These are phyloP conservation scores for Pichia terricola DNA, from an alignment of 1,139 yeast species.

Conservation along the genomic window DNA sequence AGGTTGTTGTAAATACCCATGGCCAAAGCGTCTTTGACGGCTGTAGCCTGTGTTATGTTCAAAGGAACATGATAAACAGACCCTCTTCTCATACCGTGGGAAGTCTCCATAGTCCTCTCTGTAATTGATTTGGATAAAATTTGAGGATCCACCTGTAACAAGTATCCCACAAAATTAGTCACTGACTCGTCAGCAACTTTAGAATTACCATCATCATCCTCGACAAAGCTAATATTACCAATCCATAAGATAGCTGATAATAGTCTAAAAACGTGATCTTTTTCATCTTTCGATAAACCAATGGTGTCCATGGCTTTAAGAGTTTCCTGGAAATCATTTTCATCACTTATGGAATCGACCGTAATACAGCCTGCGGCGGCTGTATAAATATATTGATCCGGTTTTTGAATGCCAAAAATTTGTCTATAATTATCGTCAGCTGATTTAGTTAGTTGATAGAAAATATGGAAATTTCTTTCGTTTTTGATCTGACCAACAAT, in stretches of 20 bases:
- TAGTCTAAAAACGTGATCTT: slow-evolving; percentile 80
- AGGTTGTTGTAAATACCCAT: slow-evolving; percentile 88
- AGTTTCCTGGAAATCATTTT: slow-evolving; percentile 70
- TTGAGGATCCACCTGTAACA: slow-evolving; percentile 70
- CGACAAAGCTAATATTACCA: slow-evolving; percentile 81
- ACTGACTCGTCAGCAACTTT: slow-evolving; percentile 75
- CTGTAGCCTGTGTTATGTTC: slow-evolving; percentile 84
- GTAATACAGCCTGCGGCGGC: slow-evolving; percentile 77
- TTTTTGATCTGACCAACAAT: slow-evolving; percentile 87
- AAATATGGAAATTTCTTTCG: slow-evolving; percentile 95
- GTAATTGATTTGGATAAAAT: slow-evolving; percentile 58
- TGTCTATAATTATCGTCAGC: slow-evolving; percentile 83
- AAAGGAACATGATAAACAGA: slow-evolving; percentile 92
- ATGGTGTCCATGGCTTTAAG: slow-evolving; percentile 78
- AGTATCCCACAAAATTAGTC: slow-evolving; percentile 86
- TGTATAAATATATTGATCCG: slow-evolving; percentile 87
- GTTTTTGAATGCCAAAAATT: slow-evolving; percentile 79
- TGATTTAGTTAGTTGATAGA: slow-evolving; percentile 90
- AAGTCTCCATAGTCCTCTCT: slow-evolving; percentile 81
- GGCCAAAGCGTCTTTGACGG: slow-evolving; percentile 92
- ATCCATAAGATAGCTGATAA: slow-evolving; percentile 87
- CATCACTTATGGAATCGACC: slow-evolving; percentile 82
- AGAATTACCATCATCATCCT: slow-evolving; percentile 83
- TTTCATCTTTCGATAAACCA: slow-evolving; percentile 74
- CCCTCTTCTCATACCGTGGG: slow-evolving; percentile 82